Evolutionary conservation across 345 rosid species (phyloP), one percentile per base, ranked within the genome.

Genomic region (Lepidium aucheri): DNA sequence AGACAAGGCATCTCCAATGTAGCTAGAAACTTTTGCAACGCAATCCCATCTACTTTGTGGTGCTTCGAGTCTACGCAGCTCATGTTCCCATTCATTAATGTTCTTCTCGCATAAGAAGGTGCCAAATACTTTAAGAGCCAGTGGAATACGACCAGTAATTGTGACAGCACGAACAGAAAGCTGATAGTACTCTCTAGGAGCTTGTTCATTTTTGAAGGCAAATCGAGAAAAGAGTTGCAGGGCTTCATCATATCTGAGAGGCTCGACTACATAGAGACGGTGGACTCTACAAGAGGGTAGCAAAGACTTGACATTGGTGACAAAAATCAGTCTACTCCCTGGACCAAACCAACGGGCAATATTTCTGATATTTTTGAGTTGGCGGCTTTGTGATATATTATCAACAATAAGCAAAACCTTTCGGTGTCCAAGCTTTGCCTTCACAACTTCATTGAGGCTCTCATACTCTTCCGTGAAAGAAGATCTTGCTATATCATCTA

Each of bases 51-150:
- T 32, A 30, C 12, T 17, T 6, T 60, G 53, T 30, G 53, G 40
- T 44, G 65, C 41, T 63, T 40, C 52, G 30, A 65, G 50, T 65
- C 50, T 26, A 39, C 36, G 14, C 41, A 65, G 36, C 60, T 39
- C 45, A 18, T 41, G 41, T 59, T 69, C 65, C 84, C 78, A 74
- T 17, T 63, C 43, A 0, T 5, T 18, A 7, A 12, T 46, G 20
- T 15, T 6, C 50, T 50, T 60, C 18, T 28, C 53, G 4, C 10
- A 20, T 7, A 75, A 41, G 22, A 15, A 65, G 0, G 69, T 61
- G 12, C 80, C 78, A 16, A 78, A 9, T 3, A 76, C 63, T 53
- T 62, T 73, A 16, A 80, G 70, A 10, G 78, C 76, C 17, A 80
- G 43, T 6, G 77, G 81, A 18, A 74, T 9, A 1, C 77, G 73